Evolutionary conservation across 306 rosid genomes (phyloP).

Genomic region (Bauhinia variegata): DNA sequence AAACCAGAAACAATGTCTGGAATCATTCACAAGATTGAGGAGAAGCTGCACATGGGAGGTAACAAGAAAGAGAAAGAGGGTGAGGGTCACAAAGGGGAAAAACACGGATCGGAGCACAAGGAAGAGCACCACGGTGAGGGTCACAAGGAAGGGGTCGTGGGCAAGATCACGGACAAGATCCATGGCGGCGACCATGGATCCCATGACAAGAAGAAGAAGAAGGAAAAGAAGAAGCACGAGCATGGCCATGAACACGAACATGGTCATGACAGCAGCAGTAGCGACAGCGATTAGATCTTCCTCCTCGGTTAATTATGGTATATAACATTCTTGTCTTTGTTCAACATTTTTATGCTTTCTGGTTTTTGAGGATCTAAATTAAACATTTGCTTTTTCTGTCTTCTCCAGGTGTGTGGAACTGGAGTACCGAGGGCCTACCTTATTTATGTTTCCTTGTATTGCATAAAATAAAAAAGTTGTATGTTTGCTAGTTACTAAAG

Average conservation of each 20-base stretch:
- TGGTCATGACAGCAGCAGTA: conserved; percentile 58
- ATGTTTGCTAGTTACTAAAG: too few species aligned
- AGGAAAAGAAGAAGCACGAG: conserved; percentile 42
- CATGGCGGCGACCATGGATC: conserved; percentile 44
- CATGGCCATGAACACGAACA: conserved; percentile 35
- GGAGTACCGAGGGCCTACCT: conserved; percentile 23
- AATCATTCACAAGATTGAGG: conserved; percentile 56
- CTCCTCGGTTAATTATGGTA: too few species aligned
- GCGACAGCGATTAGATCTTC: conserved; percentile 64
- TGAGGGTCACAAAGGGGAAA: not conserved
- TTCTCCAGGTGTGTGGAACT: conserved; percentile 38
- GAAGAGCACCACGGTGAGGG: conserved; percentile 30
- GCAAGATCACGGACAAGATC: conserved; percentile 64
- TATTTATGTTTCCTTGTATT: not conserved
- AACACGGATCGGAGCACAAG: conserved; percentile 1
- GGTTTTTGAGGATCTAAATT: not conserved
- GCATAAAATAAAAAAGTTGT: not conserved
- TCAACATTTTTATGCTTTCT: too few species aligned
- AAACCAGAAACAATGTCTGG: conserved; percentile 48
- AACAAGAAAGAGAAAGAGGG: conserved; percentile 46
- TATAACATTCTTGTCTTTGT: too few species aligned
- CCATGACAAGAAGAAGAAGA: conserved; percentile 33
- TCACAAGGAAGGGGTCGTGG: conserved; percentile 52
- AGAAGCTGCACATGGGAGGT: conserved; percentile 61
- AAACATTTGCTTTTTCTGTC: not conserved